phyloP scores from a whole-genome alignment of 2,329 filamentous ascomycete species.

The Rachicladosporium sp. region DNA sequence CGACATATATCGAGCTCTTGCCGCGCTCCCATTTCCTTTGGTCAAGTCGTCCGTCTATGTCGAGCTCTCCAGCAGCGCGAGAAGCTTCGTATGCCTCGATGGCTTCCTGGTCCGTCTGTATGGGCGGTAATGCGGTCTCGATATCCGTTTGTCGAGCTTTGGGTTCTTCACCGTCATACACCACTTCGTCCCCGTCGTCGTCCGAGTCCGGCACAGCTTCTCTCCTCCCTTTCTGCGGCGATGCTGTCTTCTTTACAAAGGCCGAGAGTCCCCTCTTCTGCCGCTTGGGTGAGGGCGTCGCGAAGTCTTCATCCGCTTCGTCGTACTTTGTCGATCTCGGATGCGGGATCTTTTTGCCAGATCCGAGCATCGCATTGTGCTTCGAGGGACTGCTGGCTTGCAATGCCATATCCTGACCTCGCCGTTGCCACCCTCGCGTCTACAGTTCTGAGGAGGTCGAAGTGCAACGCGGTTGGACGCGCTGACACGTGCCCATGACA shows the following conservation, averaged over 20 bases:
- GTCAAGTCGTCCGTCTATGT: conserved; percentile 38
- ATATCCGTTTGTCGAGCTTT: conserved; percentile 48
- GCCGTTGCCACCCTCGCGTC: too few species aligned
- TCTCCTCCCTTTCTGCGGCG: conserved; percentile 9
- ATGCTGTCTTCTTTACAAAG: conserved; percentile 7
- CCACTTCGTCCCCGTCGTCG: conserved; percentile 20
- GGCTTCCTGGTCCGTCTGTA: conserved; percentile 56
- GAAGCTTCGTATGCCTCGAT: conserved; percentile 69
- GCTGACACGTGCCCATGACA: too few species aligned
- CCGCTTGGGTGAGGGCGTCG: conserved; percentile 30
- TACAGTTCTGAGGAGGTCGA: too few species aligned
- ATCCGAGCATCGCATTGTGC: conserved; percentile 37
- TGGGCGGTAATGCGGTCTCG: conserved; percentile 56
- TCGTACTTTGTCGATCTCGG: conserved; percentile 34
- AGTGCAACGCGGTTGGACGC: too few species aligned
- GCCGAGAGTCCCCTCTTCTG: conserved; percentile 20
- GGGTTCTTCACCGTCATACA: conserved; percentile 11
- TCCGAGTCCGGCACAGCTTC: conserved; percentile 20
- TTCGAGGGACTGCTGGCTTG: conserved; percentile 30
- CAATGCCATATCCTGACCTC: conserved; percentile 15
- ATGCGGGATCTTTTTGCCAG: conserved; percentile 27
- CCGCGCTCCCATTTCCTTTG: conserved; percentile 58
- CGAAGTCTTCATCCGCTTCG: conserved; percentile 22
- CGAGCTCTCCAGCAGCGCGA: conserved; percentile 39
- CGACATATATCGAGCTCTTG: conserved; percentile 85